A percentile compares a stretch with the other conserved stretches of the same genome.
Evolutionary conservation across 345 rosid genomes (phyloP).

Genomic region (Toxicodendron radicans): DNA sequence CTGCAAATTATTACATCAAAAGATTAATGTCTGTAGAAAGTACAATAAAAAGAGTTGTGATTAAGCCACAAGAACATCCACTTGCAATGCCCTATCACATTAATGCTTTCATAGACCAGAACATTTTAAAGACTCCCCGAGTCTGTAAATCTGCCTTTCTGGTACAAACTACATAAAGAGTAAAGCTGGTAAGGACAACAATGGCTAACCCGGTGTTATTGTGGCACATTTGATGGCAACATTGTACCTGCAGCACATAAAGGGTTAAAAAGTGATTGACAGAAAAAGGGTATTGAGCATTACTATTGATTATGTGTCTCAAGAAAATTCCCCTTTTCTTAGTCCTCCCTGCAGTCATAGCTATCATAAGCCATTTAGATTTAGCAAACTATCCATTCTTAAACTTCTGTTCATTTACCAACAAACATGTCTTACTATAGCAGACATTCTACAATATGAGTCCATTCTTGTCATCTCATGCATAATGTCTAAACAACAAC

Average conservation of each 20-base stretch:
- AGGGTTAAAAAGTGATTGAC: not conserved
- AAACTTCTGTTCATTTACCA: not conserved
- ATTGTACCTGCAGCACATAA: constrained; percentile 64
- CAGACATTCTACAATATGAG: not conserved
- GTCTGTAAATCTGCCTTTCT: not conserved
- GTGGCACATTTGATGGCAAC: constrained; percentile 99
- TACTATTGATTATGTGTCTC: not conserved
- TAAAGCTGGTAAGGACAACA: constrained; percentile 6
- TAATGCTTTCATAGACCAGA: not conserved
- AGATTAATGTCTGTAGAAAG: not conserved
- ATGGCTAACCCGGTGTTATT: constrained; percentile 82
- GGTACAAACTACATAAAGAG: not conserved
- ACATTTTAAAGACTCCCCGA: not conserved
- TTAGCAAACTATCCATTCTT: not conserved
- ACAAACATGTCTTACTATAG: not conserved
- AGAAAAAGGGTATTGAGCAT: not conserved
- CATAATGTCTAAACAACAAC: not conserved
- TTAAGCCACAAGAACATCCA: not conserved
- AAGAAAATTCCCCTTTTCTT: not conserved
- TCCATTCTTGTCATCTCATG: not conserved
- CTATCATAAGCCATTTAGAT: not conserved
- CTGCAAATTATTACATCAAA: constrained; percentile 44
- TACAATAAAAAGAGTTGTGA: not conserved
- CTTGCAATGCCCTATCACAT: not conserved
- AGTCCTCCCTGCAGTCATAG: not conserved